These are phyloP conservation scores for Paramarasmius palmivorus DNA, from an alignment of 1,284 basidiomycete genomes.

Conservation along the genomic window DNA sequence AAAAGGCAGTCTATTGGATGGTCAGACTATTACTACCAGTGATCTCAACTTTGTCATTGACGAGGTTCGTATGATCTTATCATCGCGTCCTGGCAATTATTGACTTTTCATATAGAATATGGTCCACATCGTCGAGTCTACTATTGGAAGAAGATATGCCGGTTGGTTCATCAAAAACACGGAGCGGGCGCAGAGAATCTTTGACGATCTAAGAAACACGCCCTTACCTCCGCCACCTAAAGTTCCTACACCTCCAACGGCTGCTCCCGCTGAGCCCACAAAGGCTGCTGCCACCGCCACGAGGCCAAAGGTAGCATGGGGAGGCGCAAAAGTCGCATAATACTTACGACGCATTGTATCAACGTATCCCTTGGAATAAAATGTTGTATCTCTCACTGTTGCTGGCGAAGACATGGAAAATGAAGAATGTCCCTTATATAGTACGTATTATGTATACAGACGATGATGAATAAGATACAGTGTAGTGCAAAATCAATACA, in stretches of 20 bases:
- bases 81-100: not conserved
- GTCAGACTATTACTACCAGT: constrained; percentile 86
- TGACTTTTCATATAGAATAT: constrained; percentile 62
- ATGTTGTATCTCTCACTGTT: no score
- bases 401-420: no score
- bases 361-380: no score
- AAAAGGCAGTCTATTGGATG: constrained; percentile 74
- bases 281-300: constrained; percentile 21
- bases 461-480: not conserved
- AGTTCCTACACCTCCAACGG: constrained; percentile 18
- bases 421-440: no score
- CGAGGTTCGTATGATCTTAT: constrained; percentile 55
- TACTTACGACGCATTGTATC: no score
- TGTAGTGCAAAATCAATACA: not conserved
- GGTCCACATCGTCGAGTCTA: constrained; percentile 94
- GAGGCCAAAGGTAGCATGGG: constrained; percentile 61
- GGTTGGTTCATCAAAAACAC: constrained; percentile 98
- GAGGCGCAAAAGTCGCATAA: constrained; percentile 26
- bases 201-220: constrained; percentile 73
- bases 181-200: constrained; percentile 83
- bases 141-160: constrained; percentile 88
- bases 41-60: constrained; percentile 96
- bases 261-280: constrained; percentile 19
- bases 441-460: not conserved
- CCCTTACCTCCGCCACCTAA: constrained; percentile 48